Conservation (phyloP, 2,329 filamentous ascomycete species). For the Leptographium procerum region DNA sequence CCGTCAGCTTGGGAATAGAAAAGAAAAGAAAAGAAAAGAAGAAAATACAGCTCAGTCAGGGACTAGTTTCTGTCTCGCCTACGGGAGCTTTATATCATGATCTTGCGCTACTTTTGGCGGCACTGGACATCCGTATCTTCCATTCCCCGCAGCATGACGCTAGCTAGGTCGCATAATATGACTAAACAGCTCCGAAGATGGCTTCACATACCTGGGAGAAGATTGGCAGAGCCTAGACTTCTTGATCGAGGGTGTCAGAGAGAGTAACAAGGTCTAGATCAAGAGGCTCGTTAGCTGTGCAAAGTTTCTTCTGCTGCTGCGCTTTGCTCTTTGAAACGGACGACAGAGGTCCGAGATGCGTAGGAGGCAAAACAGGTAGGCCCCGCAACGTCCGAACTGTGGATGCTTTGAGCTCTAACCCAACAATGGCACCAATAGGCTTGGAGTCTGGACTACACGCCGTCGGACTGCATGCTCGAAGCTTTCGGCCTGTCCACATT, state of each 20-base stretch:
- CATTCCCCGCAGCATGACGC: conserved; percentile 1
- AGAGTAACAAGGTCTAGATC: neutral
- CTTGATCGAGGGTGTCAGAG: neutral
- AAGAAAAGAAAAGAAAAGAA: neutral
- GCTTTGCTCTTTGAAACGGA: neutral
- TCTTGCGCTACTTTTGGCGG: neutral
- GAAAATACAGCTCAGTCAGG: neutral
- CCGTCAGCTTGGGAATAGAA: neutral
- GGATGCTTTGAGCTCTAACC: neutral
- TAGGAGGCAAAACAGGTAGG: neutral
- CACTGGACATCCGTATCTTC: neutral
- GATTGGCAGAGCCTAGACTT: neutral
- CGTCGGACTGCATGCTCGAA: neutral
- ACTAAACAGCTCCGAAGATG: conserved; percentile 5
- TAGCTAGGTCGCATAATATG: neutral
- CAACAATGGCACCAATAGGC: neutral
- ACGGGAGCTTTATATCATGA: neutral
- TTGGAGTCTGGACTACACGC: neutral
- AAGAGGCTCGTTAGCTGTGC: neutral
- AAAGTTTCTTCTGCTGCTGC: neutral
- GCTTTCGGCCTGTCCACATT: neutral
- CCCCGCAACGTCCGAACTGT: neutral
- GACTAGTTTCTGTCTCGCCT: neutral
- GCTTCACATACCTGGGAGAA: conserved; percentile 4
- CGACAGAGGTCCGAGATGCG: neutral